Base-by-base conservation (phyloP, 2,329 filamentous ascomycete species). In the Triangularia setosa region DNA sequence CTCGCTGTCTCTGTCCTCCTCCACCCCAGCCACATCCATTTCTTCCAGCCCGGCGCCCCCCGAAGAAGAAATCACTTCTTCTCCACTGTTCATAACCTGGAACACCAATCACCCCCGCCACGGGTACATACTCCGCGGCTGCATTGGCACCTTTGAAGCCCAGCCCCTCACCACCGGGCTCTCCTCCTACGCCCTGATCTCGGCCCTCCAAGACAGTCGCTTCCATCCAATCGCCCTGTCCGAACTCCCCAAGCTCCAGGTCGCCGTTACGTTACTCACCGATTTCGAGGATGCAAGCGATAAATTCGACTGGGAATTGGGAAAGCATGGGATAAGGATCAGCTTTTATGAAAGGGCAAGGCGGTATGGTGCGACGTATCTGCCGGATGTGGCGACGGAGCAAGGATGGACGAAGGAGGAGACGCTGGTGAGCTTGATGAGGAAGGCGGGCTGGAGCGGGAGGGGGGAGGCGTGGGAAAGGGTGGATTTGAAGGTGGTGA, bases 371-470 rank as follows among this genome's bases (percentile, higher is more conserved):
- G 86, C 92, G 0, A 97, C 95, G 0, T 99, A 98, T 73, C 83
- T 99, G 14, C 95, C 95, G 0, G 92, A 97, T 74, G 93, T 99
- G 5, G 90, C 94, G 9, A 80, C 85, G 1, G 95, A 99, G 80
- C 95, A 98, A 75, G 93, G 92, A 16, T 99, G 95, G 95, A 91
- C 85, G 11, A 93, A 95, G 77, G 93, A 98, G 75, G 92, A 98
- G 82, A 91, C 94, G 0, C 77, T 99, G 2, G 84, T 93, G 61
- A 96, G 91, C 77, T 79, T 98, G 73, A 95, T 97, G 89, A 84
- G 92, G 65, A 99, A 99, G 82, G 93, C 93, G 0, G 95, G 95
- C 1, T 99, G 93, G 93, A 84, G 84, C 64, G 93, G 92, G 0
- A 92, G 88, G 84, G 86, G 83, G 67, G 90, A 90, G 1, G 83